Evolutionary conservation across 1,284 basidiomycete genomes (phyloP), one percentile per base, ranked within the genome.

Genomic region (Lentinula novae-zelandiae): DNA sequence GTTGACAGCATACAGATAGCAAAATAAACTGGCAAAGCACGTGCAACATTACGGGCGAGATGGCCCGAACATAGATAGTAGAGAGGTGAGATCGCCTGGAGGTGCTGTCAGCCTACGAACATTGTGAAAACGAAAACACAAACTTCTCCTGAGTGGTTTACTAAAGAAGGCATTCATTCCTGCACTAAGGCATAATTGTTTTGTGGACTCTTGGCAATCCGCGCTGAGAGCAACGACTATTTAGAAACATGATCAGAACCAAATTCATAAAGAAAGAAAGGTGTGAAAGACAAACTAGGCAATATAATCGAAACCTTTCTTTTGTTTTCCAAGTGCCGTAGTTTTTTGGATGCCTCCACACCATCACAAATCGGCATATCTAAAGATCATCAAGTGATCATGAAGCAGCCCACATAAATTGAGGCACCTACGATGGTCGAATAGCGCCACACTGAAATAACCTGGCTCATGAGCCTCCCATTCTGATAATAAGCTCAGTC

Each of bases 291-390:
- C 80, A 62, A 71, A 88, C 87, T 85, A 3, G 86, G 86, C 13
- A 90, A 70, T 13, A 76, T 67, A 7, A 78, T 67, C 1, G 76
- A 66, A 8, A 75, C 72, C 65, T 83, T 84, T 17, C 80, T 78
- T 66, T 81, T 82, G 60, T 72, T 78, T 67, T 90, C 87, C n/a
- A 86, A 67, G 15, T 80, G 64, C 52, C 87, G 78, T 20, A 90
- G 60, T 40, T 83, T 79, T 68, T 88, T 88, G 42, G 84, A 80
- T 5, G 87, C 87, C 66, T 89, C 86, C 5, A 90, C 86, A 10
- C 87, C 87, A 65, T 90, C 87, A 65, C 86, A 88, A 59, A 90
- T 77, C 1, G 87, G 87, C 87, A 90, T 90, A 67, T 89, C 87
- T 89, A 17, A 5, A 10, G 17, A 34, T 46, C 9, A 61, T 5